phyloP scores from a whole-genome alignment of 345 rosid genomes.

The Gossypium stocksii region DNA sequence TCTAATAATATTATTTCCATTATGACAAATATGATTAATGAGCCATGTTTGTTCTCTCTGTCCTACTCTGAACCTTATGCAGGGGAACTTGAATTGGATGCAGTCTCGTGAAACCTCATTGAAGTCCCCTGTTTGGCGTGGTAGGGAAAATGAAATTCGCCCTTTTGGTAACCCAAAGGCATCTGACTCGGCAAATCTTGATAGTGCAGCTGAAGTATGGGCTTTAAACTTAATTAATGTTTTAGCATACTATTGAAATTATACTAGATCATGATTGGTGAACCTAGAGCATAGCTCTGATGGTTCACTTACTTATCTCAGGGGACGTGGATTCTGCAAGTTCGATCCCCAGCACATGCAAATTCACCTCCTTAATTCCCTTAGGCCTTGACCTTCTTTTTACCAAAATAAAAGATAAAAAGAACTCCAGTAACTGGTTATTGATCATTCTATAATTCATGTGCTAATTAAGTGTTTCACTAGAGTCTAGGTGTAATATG shows the following conservation, averaged over 20 bases:
- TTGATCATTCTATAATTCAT: neutral
- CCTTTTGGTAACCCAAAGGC: constrained; percentile 94
- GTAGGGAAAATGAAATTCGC: constrained; percentile 92
- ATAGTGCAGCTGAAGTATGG: constrained; percentile 94
- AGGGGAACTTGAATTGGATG: constrained; percentile 99
- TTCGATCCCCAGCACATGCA: neutral
- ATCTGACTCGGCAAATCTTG: constrained; percentile 97
- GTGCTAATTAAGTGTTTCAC: constrained; percentile 2
- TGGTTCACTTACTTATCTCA: neutral
- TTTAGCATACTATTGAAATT: neutral
- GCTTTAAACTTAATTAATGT: constrained; percentile 8
- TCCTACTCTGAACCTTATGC: constrained; percentile 18
- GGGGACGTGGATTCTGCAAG: neutral
- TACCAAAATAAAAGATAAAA: neutral
- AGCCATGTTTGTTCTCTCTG: constrained; percentile 8
- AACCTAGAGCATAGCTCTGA: neutral
- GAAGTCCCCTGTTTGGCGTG: constrained; percentile 91
- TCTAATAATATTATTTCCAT: neutral
- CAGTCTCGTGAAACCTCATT: constrained; percentile 89
- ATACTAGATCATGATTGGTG: neutral
- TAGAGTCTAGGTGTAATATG: neutral
- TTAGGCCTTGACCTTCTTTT: neutral
- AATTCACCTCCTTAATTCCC: neutral
- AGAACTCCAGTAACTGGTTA: neutral
- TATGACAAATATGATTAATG: neutral